These are phyloP conservation scores for Petunia secreta DNA, from an alignment of 257 asterid genomes.

Conservation along the genomic window DNA sequence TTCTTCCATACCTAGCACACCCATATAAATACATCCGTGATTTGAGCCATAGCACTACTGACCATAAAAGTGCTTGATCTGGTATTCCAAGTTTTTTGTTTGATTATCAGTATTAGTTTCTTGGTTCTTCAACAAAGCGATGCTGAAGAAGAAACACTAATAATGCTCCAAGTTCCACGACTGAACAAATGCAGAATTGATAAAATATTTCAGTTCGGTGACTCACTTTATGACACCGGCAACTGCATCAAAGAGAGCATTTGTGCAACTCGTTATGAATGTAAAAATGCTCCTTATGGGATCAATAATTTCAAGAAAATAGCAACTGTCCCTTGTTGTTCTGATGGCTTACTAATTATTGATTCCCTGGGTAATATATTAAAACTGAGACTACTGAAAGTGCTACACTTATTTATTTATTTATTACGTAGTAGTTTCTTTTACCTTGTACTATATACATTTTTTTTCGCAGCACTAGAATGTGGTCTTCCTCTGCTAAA, in stretches of 20 bases:
- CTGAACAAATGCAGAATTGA: too few relatives aligned
- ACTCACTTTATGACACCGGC: constrained; percentile 34
- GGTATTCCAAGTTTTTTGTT: background rate
- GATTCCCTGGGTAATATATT: constrained; percentile 23
- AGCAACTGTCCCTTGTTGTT: constrained; percentile 31
- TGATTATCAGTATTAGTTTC: background rate
- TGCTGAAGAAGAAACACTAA: too few relatives aligned
- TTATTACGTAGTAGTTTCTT: background rate
- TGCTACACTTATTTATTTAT: background rate
- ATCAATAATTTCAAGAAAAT: constrained; percentile 3
- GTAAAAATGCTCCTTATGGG: constrained; percentile 30
- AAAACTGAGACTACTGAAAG: too few relatives aligned
- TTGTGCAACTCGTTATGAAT: background rate
- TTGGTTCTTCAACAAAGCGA: constrained; percentile 12
- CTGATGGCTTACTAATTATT: constrained; percentile 30
- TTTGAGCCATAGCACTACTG: too few relatives aligned
- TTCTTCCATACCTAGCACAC: too few relatives aligned
- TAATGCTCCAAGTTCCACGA: too few relatives aligned
- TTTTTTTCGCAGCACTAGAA: constrained; percentile 17
- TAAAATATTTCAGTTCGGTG: constrained; percentile 34
- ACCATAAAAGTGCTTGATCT: too few relatives aligned
- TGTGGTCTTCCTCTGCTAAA: constrained; percentile 25
- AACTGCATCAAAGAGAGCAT: constrained; percentile 25
- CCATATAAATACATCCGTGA: too few relatives aligned
- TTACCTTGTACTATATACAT: background rate